Evolutionary conservation across 306 rosid species (phyloP).

Genomic region (Prunus mira): DNA sequence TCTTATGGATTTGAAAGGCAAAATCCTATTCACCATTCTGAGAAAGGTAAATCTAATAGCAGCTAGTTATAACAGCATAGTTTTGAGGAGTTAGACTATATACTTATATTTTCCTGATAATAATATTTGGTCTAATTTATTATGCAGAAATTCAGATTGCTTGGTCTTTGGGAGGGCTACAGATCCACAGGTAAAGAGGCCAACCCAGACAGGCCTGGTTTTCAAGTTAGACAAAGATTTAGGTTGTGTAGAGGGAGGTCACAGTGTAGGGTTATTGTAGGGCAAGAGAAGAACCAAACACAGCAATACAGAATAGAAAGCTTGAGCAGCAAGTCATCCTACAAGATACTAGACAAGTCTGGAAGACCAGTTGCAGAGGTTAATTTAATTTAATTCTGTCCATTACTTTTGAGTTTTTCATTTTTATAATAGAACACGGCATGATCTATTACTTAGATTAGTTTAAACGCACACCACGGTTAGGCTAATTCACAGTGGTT

Average conservation of each 20-base stretch:
- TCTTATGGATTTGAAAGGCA: conserved; percentile 69
- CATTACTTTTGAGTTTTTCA: too few species aligned
- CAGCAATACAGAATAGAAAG: conserved; percentile 43
- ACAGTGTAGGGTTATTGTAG: conserved; percentile 42
- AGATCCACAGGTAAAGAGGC: conserved; percentile 31
- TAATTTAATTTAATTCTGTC: background rate
- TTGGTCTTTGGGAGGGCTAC: conserved; percentile 60
- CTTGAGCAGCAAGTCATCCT: conserved; percentile 36
- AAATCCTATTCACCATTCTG: conserved; percentile 46
- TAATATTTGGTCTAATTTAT: background rate
- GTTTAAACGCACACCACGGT: too few species aligned
- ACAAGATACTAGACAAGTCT: conserved; percentile 47
- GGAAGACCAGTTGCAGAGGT: conserved; percentile 65
- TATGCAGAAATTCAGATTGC: conserved; percentile 42
- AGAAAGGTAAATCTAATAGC: conserved; percentile 41
- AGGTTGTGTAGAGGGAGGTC: conserved; percentile 39
- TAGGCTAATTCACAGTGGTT: background rate
- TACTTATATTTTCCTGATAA: background rate
- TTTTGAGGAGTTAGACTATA: background rate
- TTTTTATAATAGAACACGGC: too few species aligned
- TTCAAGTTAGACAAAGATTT: conserved; percentile 39
- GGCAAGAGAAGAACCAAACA: conserved; percentile 43
- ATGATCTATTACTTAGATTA: too few species aligned
- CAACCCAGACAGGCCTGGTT: conserved; percentile 39
- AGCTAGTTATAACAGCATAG: background rate